Evolutionary conservation across 2,329 filamentous ascomycete genomes (phyloP).

Genomic region (Exophiala dermatitidis): DNA sequence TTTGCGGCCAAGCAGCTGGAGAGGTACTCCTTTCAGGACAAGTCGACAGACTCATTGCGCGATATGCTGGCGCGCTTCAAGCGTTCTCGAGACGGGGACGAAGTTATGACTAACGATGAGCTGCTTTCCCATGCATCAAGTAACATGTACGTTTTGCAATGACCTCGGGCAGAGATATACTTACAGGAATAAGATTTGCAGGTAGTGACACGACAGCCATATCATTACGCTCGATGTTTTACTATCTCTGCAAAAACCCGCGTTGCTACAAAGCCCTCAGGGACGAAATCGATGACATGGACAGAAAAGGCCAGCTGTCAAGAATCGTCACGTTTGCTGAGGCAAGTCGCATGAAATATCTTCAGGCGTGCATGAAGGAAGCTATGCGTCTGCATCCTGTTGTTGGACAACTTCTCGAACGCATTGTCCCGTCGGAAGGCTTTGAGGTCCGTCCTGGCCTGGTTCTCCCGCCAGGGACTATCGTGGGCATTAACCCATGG

Average conservation of each 20-base stretch:
- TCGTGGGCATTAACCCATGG: conserved; percentile 26
- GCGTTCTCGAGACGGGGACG: conserved; percentile 12
- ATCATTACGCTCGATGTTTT: conserved; percentile 25
- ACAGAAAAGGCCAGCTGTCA: conserved; percentile 13
- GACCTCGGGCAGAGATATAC: neutral
- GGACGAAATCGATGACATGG: conserved; percentile 15
- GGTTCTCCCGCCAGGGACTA: conserved; percentile 29
- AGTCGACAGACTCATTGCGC: conserved; percentile 6
- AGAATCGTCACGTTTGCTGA: conserved; percentile 19
- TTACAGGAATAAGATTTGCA: conserved; percentile 12
- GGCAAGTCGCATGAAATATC: conserved; percentile 31
- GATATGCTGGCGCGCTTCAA: conserved; percentile 20
- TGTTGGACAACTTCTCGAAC: conserved; percentile 40
- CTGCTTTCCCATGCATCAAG: conserved; percentile 16
- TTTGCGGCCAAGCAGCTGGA: conserved; percentile 20
- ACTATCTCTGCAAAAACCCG: conserved; percentile 45
- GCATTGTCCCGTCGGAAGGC: conserved; percentile 45
- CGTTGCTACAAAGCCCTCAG: conserved; percentile 11
- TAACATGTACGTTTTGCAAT: conserved; percentile 15
- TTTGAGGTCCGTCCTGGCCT: conserved; percentile 20
- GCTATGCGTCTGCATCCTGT: conserved; percentile 24
- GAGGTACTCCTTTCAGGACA: conserved; percentile 6
- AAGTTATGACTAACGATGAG: conserved; percentile 19
- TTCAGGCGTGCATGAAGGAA: conserved; percentile 32
- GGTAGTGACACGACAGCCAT: conserved; percentile 22